Evolutionary conservation across 2,329 filamentous ascomycete genomes (phyloP), one percentile per base, ranked within the genome.

Genomic region (Trichoderma polysporum): DNA sequence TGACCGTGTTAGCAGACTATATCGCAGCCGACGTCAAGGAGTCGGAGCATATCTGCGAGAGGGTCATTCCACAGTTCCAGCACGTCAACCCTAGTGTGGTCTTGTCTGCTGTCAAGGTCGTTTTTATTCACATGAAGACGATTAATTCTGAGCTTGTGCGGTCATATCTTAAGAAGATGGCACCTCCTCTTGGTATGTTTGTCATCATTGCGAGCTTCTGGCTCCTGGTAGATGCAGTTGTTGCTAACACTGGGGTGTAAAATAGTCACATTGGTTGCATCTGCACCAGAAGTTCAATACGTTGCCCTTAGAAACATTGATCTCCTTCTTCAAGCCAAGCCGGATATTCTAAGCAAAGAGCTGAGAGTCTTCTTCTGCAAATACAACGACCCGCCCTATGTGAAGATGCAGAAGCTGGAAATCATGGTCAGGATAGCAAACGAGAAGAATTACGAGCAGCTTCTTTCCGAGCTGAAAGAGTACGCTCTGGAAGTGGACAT

Each of bases 391-490:
- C 94, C 95, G 1, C 93, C 93, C 25, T 99, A 99, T 77, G 90
- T 99, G 74, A 99, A 99, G 79, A 88, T 99, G 68, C 91, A 97
- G 76, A 99, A 99, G 77, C 87, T 99, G 58, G 95, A 99, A 77
- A 98, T 98, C 70, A 98, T 99, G 95, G 94, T 99, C 56, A 90
- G 95, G 78, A 98, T 99, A 88, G 93, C 94, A 69, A 98, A 97
- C 80, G 94, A 97, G 73, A 91, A 90, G 76, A 99, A 98, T 76
- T 94, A 94, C 68, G 95, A 99, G 75, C 95, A 98, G 76, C 84
- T 99, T 29, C 83, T 99, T 17, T 91, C 94, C 12, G 95, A 99
- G 78, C 79, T 99, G 75, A 98, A 97, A 79, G 95, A 99, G 78
- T 99, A 99, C 74, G 95, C 95, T 8, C 84, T 98, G 72, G 95